phyloP scores from a whole-genome alignment of 768 basidiomycete genomes.

The Russula brevipes region DNA sequence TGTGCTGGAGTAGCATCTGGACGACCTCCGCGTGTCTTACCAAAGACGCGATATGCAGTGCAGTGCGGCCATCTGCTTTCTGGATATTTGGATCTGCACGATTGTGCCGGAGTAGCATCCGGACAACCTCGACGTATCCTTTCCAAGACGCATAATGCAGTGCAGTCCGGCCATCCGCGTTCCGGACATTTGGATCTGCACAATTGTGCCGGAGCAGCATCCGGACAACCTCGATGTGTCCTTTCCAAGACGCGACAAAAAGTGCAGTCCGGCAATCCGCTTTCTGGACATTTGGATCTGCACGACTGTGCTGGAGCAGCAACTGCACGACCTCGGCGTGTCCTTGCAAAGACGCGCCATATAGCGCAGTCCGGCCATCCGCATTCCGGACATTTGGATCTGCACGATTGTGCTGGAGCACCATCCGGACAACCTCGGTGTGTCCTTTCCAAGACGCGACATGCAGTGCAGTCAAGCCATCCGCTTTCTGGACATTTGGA shows the following conservation, averaged over 20 bases:
- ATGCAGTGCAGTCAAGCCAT: no score
- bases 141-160: neutral
- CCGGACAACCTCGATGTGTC: neutral
- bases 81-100: no score
- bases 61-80: neutral
- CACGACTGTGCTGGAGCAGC: neutral
- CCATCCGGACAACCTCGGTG: neutral
- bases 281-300: neutral
- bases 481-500: no score
- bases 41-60: neutral
- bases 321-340: neutral
- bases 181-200: neutral
- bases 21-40: neutral
- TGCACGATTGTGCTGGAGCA: neutral
- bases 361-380: neutral
- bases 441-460: no score
- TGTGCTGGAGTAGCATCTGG: neutral
- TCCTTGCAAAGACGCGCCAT: neutral
- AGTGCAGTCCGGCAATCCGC: neutral
- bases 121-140: no score
- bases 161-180: neutral
- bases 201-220: neutral
- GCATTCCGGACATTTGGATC: neutral
- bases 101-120: no score
- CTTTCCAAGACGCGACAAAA: neutral